Percentiles rank a stretch among this genome's conserved stretches.
Evolutionary conservation across 2,329 filamentous ascomycete species (phyloP).

Genomic region (Coccinonectria pachysandricola): DNA sequence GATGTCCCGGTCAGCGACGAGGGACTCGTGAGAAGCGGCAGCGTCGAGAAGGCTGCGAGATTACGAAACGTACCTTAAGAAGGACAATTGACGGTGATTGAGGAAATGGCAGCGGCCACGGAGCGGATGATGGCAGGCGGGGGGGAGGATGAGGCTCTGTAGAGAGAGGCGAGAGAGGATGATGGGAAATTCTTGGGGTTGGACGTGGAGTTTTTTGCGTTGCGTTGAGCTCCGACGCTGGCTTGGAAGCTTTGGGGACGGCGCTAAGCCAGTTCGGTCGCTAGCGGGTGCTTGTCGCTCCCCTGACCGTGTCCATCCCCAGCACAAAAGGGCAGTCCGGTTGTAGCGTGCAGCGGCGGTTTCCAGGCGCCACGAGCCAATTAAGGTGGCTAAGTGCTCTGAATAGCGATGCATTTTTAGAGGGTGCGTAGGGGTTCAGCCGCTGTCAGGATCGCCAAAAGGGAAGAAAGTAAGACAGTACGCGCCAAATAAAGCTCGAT

Average conservation of each 20-base stretch:
- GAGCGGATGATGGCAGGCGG: conserved; percentile 5
- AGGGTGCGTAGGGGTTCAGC: neutral
- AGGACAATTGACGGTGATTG: conserved; percentile 17
- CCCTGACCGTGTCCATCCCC: too few relatives aligned
- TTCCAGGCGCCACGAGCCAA: too few relatives aligned
- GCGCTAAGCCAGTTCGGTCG: conserved; percentile 15
- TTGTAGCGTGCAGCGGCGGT: too few relatives aligned
- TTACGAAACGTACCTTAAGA: conserved; percentile 15
- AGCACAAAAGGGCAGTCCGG: too few relatives aligned
- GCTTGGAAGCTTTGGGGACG: conserved; percentile 15
- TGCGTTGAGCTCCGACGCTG: conserved; percentile 30
- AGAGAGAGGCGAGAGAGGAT: conserved; percentile 16
- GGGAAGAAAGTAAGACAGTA: too few relatives aligned
- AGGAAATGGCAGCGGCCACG: conserved; percentile 12
- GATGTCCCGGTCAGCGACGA: conserved; percentile 7
- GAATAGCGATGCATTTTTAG: too few relatives aligned
- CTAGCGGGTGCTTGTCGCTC: conserved; percentile 2
- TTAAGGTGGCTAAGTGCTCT: too few relatives aligned
- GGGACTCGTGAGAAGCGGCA: conserved; percentile 3
- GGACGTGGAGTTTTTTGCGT: conserved; percentile 28
- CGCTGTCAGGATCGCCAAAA: neutral
- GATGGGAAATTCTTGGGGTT: conserved; percentile 30
- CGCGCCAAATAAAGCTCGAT: too few relatives aligned
- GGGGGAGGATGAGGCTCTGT: conserved; percentile 2
- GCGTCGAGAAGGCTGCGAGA: conserved; percentile 11